Conservation (phyloP, 2,329 filamentous ascomycete species). For the Endothia cerciana region DNA sequence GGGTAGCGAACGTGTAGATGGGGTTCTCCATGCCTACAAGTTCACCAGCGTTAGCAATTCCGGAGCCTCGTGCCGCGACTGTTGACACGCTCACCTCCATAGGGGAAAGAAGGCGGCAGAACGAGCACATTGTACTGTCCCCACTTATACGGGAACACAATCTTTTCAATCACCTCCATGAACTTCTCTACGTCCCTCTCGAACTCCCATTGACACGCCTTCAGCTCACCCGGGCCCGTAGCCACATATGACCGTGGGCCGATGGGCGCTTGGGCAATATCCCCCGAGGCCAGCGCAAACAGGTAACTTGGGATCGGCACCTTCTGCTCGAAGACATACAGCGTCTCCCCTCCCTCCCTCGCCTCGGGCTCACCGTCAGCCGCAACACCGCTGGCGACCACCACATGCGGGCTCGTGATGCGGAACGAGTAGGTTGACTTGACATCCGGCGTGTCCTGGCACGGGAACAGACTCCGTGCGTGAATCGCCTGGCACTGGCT, state of each 20-base stretch:
- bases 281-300: conserved; percentile 87
- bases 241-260: conserved; percentile 84
- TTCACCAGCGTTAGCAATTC: conserved; percentile 27
- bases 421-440: conserved; percentile 95
- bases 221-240: conserved; percentile 84
- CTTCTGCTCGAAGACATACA: conserved; percentile 86
- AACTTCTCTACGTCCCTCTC: conserved; percentile 91
- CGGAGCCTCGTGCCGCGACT: conserved; percentile 1
- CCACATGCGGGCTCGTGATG: conserved; percentile 82
- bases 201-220: conserved; percentile 86
- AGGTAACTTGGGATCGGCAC: conserved; percentile 94
- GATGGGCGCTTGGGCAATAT: conserved; percentile 83
- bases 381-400: conserved; percentile 85
- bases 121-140: conserved; percentile 93
- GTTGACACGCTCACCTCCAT: conserved; percentile 64
- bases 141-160: conserved; percentile 89
- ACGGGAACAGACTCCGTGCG: conserved; percentile 90
- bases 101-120: conserved; percentile 86
- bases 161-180: conserved; percentile 80
- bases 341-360: conserved; percentile 58
- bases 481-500: conserved; percentile 98
- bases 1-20: conserved; percentile 89
- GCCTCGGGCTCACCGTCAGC: conserved; percentile 49
- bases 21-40: conserved; percentile 81
- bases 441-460: conserved; percentile 95